phyloP scores from a whole-genome alignment of 139 green algal species.

The Asterochloris sp. region DNA sequence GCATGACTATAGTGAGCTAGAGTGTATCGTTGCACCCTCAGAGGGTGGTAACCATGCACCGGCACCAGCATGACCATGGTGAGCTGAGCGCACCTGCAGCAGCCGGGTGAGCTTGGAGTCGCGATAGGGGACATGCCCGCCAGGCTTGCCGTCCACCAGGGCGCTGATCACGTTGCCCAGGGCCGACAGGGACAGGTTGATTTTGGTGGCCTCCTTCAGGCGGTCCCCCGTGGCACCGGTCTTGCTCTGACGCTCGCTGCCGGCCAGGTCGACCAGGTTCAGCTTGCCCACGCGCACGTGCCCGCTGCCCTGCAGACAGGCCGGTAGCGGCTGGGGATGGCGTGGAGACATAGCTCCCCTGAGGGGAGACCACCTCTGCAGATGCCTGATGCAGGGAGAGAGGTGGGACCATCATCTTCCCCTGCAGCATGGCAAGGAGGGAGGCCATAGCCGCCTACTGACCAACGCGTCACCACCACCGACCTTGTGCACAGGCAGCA shows the following conservation, averaged over 20 bases:
- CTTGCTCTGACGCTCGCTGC: slow-evolving; percentile 63
- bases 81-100: slow-evolving; percentile 31
- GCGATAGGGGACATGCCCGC: slow-evolving; percentile 54
- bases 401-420: too few relatives aligned
- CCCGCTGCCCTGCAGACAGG: slow-evolving; percentile 23
- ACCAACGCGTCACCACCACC: too few relatives aligned
- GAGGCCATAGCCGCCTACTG: too few relatives aligned
- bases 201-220: slow-evolving; percentile 76
- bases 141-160: slow-evolving; percentile 37
- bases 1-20: too few relatives aligned
- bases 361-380: too few relatives aligned
- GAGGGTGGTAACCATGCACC: too few relatives aligned
- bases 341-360: too few relatives aligned
- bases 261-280: slow-evolving; percentile 88
- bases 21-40: too few relatives aligned
- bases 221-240: slow-evolving; percentile 74
- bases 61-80: too few relatives aligned
- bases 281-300: slow-evolving; percentile 79
- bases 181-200: slow-evolving; percentile 76
- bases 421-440: too few relatives aligned
- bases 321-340: too few relatives aligned
- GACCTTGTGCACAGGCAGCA: too few relatives aligned
- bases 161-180: slow-evolving; percentile 91
- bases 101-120: slow-evolving; percentile 61
- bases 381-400: neutral